These are phyloP conservation scores for Psilocybe cyanescens DNA, from an alignment of 768 basidiomycete species.

Conservation along the genomic window DNA sequence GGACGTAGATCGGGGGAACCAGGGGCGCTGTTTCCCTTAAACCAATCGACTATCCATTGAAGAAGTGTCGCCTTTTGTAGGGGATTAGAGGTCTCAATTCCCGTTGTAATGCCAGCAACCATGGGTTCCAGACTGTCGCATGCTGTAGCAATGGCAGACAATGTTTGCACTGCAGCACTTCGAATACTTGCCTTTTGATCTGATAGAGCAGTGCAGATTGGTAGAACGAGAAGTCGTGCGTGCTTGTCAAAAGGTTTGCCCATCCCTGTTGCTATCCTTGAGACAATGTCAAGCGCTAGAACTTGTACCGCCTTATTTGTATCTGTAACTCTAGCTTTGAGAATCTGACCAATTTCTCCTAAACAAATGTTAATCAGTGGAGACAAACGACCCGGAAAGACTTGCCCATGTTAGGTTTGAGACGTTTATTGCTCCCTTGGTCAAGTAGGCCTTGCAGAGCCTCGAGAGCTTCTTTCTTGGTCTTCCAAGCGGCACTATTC, in stretches of 20 bases:
- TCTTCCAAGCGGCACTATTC: conserved; percentile 96
- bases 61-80: conserved; percentile 80
- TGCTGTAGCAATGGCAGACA: conserved; percentile 83
- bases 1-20: conserved; percentile 67
- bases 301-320: conserved; percentile 94
- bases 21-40: conserved; percentile 64
- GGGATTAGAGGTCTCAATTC: conserved; percentile 87
- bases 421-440: conserved; percentile 87
- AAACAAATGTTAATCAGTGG: conserved; percentile 7
- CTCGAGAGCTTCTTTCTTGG: conserved; percentile 94
- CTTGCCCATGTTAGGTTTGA: conserved; percentile 89
- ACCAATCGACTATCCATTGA: conserved; percentile 81
- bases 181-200: conserved; percentile 94
- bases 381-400: neutral
- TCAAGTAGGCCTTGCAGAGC: conserved; percentile 81
- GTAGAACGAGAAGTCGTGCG: conserved; percentile 71
- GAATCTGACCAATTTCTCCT: conserved; percentile 90
- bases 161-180: conserved; percentile 71
- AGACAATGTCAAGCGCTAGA: conserved; percentile 88
- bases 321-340: conserved; percentile 89
- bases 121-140: conserved; percentile 86
- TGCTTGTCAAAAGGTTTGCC: conserved; percentile 95
- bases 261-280: conserved; percentile 92
- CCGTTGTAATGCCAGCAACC: conserved; percentile 76
- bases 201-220: conserved; percentile 83